Evolutionary conservation across 2,329 filamentous ascomycete genomes (phyloP).

Genomic region (Helotiales sp.): DNA sequence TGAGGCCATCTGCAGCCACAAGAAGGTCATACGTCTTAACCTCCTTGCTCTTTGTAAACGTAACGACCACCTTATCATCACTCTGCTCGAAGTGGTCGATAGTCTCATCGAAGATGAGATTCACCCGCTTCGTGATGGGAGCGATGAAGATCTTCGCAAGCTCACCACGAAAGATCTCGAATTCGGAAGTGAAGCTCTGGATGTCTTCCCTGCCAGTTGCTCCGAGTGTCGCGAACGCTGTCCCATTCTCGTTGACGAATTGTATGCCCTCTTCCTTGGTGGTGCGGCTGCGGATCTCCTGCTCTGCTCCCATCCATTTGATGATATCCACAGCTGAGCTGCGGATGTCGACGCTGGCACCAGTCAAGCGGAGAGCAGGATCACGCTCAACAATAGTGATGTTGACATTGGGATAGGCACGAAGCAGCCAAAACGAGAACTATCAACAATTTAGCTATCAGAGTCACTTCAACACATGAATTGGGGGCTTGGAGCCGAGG

Average conservation of each 20-base stretch:
- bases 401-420: not conserved
- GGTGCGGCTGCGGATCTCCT: constrained; percentile 40
- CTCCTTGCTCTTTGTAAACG: constrained; percentile 43
- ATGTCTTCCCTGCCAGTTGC: constrained; percentile 23
- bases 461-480: too few relatives aligned
- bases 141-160: constrained; percentile 42
- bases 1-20: constrained; percentile 55
- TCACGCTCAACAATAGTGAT: constrained; percentile 43
- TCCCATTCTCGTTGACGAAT: constrained; percentile 42
- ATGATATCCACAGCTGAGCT: constrained; percentile 51
- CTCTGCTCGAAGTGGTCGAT: constrained; percentile 20
- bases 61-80: constrained; percentile 37
- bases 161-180: constrained; percentile 47
- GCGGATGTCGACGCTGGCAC: constrained; percentile 55
- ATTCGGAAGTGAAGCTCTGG: constrained; percentile 41
- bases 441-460: too few relatives aligned
- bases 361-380: constrained; percentile 44
- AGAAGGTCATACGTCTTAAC: constrained; percentile 48
- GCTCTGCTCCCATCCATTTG: constrained; percentile 50
- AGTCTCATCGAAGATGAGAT: constrained; percentile 38
- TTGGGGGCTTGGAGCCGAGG: too few relatives aligned
- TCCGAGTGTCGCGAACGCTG: constrained; percentile 40
- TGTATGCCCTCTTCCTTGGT: constrained; percentile 49
- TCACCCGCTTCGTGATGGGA: constrained; percentile 12
- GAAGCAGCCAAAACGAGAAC: not conserved